These are phyloP conservation scores for Paecilomyces dactylethromorphus DNA, from an alignment of 2,329 filamentous ascomycete genomes.

Conservation along the genomic window DNA sequence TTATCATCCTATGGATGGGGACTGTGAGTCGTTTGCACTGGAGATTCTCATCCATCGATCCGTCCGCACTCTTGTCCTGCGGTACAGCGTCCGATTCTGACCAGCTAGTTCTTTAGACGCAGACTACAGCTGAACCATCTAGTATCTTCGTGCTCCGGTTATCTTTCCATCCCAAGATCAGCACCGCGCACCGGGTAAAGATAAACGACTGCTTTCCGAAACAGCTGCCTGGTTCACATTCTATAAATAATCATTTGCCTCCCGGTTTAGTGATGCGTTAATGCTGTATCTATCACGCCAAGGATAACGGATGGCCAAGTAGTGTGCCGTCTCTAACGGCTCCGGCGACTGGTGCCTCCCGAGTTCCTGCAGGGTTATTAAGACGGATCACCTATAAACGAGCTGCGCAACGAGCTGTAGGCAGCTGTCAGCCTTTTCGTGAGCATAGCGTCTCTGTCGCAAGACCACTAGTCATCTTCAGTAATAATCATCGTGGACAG, in stretches of 20 bases:
- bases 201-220: neutral
- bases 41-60: too few relatives aligned
- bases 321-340: neutral
- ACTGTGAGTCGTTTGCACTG: too few relatives aligned
- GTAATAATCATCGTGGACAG: neutral
- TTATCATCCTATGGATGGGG: too few relatives aligned
- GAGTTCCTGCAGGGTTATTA: neutral
- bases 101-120: conserved; percentile 4
- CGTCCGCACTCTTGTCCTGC: too few relatives aligned
- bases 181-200: neutral
- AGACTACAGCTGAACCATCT: neutral
- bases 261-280: neutral
- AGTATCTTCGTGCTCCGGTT: neutral
- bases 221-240: neutral
- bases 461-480: neutral
- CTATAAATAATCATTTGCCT: neutral
- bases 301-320: neutral
- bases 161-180: neutral
- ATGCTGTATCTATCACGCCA: neutral
- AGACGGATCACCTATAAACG: too few relatives aligned
- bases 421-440: neutral
- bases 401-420: neutral
- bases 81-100: neutral
- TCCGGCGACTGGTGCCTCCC: neutral
- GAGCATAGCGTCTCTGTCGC: neutral